Evolutionary conservation across 768 basidiomycete genomes (phyloP).

Genomic region (Leucosporidium scottii): DNA sequence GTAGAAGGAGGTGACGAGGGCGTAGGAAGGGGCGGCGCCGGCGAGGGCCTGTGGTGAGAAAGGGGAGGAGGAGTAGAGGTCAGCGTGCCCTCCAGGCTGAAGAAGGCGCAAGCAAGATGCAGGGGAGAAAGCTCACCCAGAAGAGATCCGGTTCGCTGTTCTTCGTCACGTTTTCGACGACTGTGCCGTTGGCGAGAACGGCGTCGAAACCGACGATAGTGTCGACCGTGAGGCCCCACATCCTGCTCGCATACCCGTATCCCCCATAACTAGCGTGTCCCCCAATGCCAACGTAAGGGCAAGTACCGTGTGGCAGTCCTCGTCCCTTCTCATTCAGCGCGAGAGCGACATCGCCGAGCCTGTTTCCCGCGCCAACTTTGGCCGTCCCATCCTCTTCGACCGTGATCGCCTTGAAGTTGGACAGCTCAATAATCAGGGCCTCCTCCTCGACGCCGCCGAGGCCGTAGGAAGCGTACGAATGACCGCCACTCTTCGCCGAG

Average conservation of each 20-base stretch:
- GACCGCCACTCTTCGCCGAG: slow-evolving; percentile 38
- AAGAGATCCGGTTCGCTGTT: slow-evolving; percentile 49
- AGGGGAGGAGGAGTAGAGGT: not conserved
- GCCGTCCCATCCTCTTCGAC: slow-evolving; percentile 44
- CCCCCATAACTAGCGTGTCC: slow-evolving; percentile 16
- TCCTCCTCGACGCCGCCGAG: slow-evolving; percentile 43
- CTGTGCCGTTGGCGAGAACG: slow-evolving; percentile 37
- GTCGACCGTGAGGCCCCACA: slow-evolving; percentile 54
- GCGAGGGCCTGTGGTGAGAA: slow-evolving; percentile 32
- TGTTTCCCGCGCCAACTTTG: slow-evolving; percentile 40
- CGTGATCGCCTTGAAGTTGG: slow-evolving; percentile 45
- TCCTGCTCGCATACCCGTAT: slow-evolving; percentile 48
- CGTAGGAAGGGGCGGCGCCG: slow-evolving; percentile 41
- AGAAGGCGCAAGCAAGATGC: not conserved
- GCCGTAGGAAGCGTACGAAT: slow-evolving; percentile 51
- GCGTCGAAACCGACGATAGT: slow-evolving; percentile 44
- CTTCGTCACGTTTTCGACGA: slow-evolving; percentile 35
- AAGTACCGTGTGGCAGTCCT: slow-evolving; percentile 53
- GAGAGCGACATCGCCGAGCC: slow-evolving; percentile 29
- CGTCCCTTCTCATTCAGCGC: slow-evolving; percentile 29
- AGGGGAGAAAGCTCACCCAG: slow-evolving; percentile 41
- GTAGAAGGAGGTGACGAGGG: slow-evolving; percentile 40
- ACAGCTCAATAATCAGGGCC: slow-evolving; percentile 49
- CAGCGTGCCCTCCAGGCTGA: not conserved
- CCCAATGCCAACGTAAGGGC: slow-evolving; percentile 43